Evolutionary conservation across 1,139 yeast species (phyloP).

Genomic region (Hansenula lynferdii): DNA sequence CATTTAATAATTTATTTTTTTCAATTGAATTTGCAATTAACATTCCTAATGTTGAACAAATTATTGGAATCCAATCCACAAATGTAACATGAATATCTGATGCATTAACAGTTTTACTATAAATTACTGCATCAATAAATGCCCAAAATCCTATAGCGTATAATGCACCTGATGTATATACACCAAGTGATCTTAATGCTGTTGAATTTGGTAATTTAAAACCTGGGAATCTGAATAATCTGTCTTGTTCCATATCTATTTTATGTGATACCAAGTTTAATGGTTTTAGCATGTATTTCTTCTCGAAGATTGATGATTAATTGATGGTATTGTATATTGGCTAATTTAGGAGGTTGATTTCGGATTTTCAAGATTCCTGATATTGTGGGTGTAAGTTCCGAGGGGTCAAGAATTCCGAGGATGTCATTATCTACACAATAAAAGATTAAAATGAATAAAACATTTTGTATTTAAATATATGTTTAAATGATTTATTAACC

Average conservation of each 20-base stretch:
- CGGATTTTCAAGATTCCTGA: not conserved
- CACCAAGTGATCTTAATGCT: slow-evolving; percentile 69
- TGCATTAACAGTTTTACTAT: slow-evolving; percentile 80
- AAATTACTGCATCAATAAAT: slow-evolving; percentile 83
- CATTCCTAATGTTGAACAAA: slow-evolving; percentile 89
- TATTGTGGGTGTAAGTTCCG: not conserved
- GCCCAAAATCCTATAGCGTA: slow-evolving; percentile 91
- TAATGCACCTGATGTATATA: slow-evolving; percentile 67
- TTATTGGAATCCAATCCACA: slow-evolving; percentile 92
- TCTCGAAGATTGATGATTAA: not conserved
- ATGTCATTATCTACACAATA: too few relatives aligned
- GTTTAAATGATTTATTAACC: not conserved
- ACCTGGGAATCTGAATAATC: slow-evolving; percentile 50
- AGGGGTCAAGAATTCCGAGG: not conserved
- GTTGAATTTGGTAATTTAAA: slow-evolving; percentile 64
- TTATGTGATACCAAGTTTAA: not conserved
- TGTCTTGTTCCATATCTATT: slow-evolving; percentile 20
- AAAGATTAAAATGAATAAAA: too few relatives aligned
- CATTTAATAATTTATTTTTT: slow-evolving; percentile 67
- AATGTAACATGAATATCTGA: slow-evolving; percentile 83
- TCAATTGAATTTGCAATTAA: slow-evolving; percentile 88
- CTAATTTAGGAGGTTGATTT: not conserved
- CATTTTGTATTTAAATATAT: not conserved
- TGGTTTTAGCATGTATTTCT: slow-evolving; percentile 1
- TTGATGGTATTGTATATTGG: too few relatives aligned